Evolutionary conservation across 2,329 filamentous ascomycete genomes (phyloP), one percentile per base, ranked within the genome.

Genomic region (Sarocladiaceae sp.): DNA sequence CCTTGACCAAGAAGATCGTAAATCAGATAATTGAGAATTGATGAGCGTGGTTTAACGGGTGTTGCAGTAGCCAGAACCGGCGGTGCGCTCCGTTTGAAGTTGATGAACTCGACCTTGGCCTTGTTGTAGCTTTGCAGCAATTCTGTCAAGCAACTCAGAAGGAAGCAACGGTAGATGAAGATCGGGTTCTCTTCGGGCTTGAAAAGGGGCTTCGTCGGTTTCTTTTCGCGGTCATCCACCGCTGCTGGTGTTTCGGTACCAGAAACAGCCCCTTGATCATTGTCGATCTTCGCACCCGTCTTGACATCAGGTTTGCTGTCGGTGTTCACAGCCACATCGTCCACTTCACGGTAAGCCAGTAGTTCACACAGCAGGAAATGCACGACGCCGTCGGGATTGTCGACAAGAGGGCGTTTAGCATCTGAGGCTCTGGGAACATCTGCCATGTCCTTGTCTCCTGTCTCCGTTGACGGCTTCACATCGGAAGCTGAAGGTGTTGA

Each of bases 91-190:
- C 91, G 83, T 53, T 94, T 97, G 68, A 96, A 98, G 63, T 96
- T 97, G 70, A 99, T 96, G 60, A 99, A 97, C 60, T 98, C 94
- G 33, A 98, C 80, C 72, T 99, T 99, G 7, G 89, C 88, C 44
- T 89, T 82, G 54, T 89, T 95, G 67, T 97, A 98, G 57, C 85
- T 94, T 46, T 86, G 82, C 12, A 98, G 72, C 12, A 98, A 77
- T 63, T 99, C 93, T 0, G 88, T 83, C 31, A 99, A 70, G 57
- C 90, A 95, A 59, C 93, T 89, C 24, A 99, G 76, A 43, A 99
- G 70, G 69, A 97, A 96, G 67, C 91, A 96, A 39, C 93, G 82
- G 59, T 97, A 98, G 44, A 97, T 83, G 66, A 95, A 98, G 48
- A 95, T 96, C 0, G 90, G 88, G 61, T 98, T 89, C 26, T 96